These are phyloP conservation scores for Botrytis aclada DNA, from an alignment of 2,329 filamentous ascomycete genomes.

Conservation along the genomic window DNA sequence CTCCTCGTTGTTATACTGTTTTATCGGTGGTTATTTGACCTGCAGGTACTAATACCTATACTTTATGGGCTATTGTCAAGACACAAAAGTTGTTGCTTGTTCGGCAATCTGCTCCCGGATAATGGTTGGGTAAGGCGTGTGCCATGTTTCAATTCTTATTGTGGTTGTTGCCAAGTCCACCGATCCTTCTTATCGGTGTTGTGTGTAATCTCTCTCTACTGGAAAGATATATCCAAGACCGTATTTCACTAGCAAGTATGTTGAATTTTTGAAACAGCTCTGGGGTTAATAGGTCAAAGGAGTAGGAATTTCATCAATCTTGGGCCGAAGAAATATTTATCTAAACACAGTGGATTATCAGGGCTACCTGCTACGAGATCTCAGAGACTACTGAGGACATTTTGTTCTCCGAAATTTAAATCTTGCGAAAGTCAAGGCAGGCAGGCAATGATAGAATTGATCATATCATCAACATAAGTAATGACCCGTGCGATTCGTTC, in stretches of 20 bases:
- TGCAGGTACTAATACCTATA: not conserved
- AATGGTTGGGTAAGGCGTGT: not conserved
- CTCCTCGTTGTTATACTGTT: not conserved
- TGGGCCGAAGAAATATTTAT: not conserved
- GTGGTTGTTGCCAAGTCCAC: not conserved
- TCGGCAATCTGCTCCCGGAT: not conserved
- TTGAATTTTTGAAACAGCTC: not conserved
- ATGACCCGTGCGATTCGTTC: not conserved
- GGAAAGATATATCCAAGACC: not conserved
- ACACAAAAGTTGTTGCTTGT: not conserved
- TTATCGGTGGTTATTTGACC: not conserved
- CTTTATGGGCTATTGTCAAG: rapidly evolving
- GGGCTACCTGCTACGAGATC: not conserved
- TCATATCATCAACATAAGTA: rapidly evolving
- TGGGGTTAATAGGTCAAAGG: not conserved
- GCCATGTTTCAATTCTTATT: not conserved
- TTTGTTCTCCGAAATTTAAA: not conserved
- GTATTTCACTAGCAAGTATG: not conserved
- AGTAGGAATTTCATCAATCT: not conserved
- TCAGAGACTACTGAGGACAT: not conserved
- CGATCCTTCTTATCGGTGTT: not conserved
- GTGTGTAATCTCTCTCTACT: not conserved
- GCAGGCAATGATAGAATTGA: not conserved
- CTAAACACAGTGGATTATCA: not conserved
- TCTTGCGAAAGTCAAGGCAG: not conserved